phyloP scores from a whole-genome alignment of 768 basidiomycete species.

The Tylopilus sp. region DNA sequence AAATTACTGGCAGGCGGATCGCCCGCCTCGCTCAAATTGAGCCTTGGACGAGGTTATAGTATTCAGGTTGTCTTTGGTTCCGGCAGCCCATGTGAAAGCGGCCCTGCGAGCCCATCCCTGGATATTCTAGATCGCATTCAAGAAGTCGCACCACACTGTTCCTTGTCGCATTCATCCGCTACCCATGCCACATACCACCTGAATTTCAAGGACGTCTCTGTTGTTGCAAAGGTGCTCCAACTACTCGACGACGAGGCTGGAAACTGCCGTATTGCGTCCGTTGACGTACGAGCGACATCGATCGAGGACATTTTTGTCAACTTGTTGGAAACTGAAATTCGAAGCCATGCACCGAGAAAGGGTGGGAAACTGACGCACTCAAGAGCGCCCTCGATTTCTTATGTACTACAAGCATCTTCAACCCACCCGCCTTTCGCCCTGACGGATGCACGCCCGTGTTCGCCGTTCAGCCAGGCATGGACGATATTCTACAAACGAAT shows the following conservation, averaged over 20 bases:
- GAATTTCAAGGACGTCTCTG: slow-evolving; percentile 51
- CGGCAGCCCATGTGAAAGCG: slow-evolving; percentile 28
- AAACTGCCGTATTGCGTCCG: slow-evolving; percentile 42
- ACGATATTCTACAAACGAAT: slow-evolving; percentile 73
- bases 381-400: too few relatives aligned
- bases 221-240: slow-evolving; percentile 55
- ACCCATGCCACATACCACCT: slow-evolving; percentile 52
- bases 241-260: slow-evolving; percentile 46
- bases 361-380: slow-evolving; percentile 16
- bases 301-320: slow-evolving; percentile 82
- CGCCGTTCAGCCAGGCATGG: slow-evolving; percentile 60
- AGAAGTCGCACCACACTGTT: slow-evolving; percentile 42
- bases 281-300: slow-evolving; percentile 68
- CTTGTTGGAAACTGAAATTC: slow-evolving; percentile 49
- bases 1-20: slow-evolving; percentile 70
- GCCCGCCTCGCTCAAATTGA: slow-evolving; percentile 68
- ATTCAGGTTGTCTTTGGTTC: slow-evolving; percentile 49
- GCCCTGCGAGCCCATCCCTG: slow-evolving; percentile 10
- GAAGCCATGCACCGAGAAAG: slow-evolving; percentile 25
- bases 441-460: slow-evolving; percentile 47
- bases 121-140: slow-evolving; percentile 43
- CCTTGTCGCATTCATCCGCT: slow-evolving; percentile 41
- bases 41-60: slow-evolving; percentile 69
- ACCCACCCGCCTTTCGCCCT: slow-evolving; percentile 23
- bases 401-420: neutral